phyloP scores from a whole-genome alignment of 768 basidiomycete genomes.

The Tulasnella sp. region DNA sequence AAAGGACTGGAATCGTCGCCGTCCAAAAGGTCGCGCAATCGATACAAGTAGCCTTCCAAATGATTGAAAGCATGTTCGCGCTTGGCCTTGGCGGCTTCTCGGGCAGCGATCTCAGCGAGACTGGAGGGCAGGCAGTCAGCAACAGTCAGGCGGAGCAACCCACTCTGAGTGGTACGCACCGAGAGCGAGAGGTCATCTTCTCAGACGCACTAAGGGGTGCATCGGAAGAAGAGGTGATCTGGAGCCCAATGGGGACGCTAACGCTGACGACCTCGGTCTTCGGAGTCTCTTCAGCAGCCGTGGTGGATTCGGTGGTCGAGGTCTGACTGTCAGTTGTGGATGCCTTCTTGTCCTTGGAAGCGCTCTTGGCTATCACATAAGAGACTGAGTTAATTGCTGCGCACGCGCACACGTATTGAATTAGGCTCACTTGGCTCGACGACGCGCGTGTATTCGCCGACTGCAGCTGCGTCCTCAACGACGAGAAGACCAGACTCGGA shows the following conservation, averaged over 20 bases:
- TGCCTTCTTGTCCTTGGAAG: neutral
- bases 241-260: conserved; percentile 57
- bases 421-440: conserved; percentile 30
- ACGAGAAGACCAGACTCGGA: conserved; percentile 82
- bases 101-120: conserved; percentile 62
- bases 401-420: conserved; percentile 20
- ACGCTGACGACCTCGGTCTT: conserved; percentile 24
- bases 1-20: conserved; percentile 62
- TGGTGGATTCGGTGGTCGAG: neutral
- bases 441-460: conserved; percentile 72
- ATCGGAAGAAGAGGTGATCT: conserved; percentile 50
- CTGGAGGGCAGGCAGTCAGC: conserved; percentile 30
- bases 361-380: conserved; percentile 1
- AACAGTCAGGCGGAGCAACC: neutral
- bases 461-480: conserved; percentile 65
- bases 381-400: conserved; percentile 16
- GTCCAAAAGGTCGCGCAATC: conserved; percentile 71
- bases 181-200: conserved; percentile 59
- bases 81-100: conserved; percentile 62
- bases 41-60: conserved; percentile 90
- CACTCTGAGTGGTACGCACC: conserved; percentile 37
- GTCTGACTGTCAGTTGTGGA: conserved; percentile 17
- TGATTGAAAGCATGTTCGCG: conserved; percentile 85
- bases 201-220: conserved; percentile 66
- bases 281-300: neutral